These are phyloP conservation scores for Teratosphaeria viscida DNA, from an alignment of 2,329 filamentous ascomycete genomes.

Conservation along the genomic window DNA sequence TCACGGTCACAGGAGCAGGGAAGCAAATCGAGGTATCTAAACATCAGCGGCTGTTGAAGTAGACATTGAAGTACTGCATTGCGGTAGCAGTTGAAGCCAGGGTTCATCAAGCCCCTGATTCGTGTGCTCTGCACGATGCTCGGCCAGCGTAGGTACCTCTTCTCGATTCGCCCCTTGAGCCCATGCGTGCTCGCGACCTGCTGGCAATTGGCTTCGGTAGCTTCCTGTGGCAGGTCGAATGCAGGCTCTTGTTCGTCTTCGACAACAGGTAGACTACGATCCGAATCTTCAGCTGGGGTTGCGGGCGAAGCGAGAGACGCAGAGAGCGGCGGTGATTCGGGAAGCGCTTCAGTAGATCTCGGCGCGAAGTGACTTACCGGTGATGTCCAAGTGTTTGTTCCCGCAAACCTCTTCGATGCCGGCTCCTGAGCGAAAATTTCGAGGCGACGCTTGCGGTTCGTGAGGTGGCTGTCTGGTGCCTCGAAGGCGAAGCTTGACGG, in stretches of 20 bases:
- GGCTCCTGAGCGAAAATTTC: no score
- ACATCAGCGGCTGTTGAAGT: background rate
- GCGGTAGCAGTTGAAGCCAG: background rate
- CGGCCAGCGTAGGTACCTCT: background rate
- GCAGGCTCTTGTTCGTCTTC: background rate
- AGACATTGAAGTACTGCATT: background rate
- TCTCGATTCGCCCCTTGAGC: background rate
- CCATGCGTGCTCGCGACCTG: no score
- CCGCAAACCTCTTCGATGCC: background rate
- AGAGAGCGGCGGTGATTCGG: no score
- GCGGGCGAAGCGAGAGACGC: no score
- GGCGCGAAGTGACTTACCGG: background rate
- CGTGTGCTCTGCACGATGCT: background rate
- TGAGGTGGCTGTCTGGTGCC: no score
- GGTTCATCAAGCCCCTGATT: background rate
- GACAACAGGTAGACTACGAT: background rate
- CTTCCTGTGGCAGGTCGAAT: background rate
- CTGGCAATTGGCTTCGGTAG: background rate
- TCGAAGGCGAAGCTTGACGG: no score
- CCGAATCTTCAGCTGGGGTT: background rate
- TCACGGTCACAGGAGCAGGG: background rate
- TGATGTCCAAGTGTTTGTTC: background rate
- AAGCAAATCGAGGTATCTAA: background rate
- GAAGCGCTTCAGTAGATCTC: background rate
- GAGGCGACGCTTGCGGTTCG: no score